Evolutionary conservation across 2,329 filamentous ascomycete genomes (phyloP), one percentile per base, ranked within the genome.

Genomic region (Cordyceps cateniannulata): DNA sequence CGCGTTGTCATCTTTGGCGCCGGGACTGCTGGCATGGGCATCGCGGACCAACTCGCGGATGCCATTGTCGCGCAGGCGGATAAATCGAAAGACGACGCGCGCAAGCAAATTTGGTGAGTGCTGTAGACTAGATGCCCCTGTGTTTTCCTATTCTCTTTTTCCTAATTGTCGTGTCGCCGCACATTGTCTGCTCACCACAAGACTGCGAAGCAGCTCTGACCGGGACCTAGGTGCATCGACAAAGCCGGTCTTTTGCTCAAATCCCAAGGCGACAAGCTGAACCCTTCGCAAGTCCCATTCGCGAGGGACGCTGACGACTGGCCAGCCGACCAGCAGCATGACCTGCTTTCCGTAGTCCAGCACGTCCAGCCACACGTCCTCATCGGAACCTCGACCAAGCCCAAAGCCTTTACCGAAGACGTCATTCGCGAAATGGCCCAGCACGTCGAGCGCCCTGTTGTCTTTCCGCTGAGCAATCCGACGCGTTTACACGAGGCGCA

Each of bases 381-480:
- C 0, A 85, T 96, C 63, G 92, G 92, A 14, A 96, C 91, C 0
- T 95, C 90, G 0, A 96, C 92, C 0, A 81, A 50, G 89, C 89
- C 66, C 96, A 45, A 54, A 16, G 52, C 52, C 25, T 54, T 54
- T 22, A 12, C 5, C 52, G 18, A 54, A 8, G n/a, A 29, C 1
- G 18, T 22, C 10, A 22, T 54, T 29, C 38, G 52, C 22, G 52
- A 44, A 44, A 54, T 96, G 91, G 85, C 87, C 1, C 79, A 81
- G 40, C 83, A 92, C 67, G 83, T 88, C 3, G 79, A 88, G 0
- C 81, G 87, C 1, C 91, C 91, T n/a, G 85, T 91, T 59, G 81
- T 91, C 62, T 85, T 96, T 63, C 92, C 92, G 0, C 81, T 96
- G 1, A 93, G 89, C 2, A 96, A 96, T 71, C 92, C 92, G 0